Base-by-base conservation (phyloP, 2,329 filamentous ascomycete species). In the Verticillium nubilum region DNA sequence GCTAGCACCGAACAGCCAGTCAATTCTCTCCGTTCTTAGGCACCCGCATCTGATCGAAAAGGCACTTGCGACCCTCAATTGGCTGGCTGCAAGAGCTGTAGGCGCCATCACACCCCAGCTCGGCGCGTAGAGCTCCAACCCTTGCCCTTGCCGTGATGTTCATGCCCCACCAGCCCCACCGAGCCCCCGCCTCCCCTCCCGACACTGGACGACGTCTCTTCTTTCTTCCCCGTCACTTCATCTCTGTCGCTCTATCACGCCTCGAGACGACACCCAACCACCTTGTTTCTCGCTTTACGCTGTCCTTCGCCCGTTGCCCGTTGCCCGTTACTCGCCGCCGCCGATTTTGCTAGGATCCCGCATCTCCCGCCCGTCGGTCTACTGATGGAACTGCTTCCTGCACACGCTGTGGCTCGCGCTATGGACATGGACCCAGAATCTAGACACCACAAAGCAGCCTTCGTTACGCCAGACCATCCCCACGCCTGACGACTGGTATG, bases 41-140 rank as follows among this genome's bases (percentile, higher is more conserved):
- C 37, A 61, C 62, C 27, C 61, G 61, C 23, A 59, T 59, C 57
- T 57, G 57, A 62, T 52, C 59, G 58, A 56, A 56, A 61, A 64
- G 62, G 62, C 61, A 64, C 62, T 58, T 64, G 61, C 62, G 62
- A 61, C 61, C 63, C 61, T 53, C 55, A 52, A 64, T 64, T 64
- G 62, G 62, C 61, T 58, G 61, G 56, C 63, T 64, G 62, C 62
- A 64, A 61, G 62, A 60, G 61, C 61, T 56, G 52, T 64, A 64
- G 61, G 62, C 62, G 62, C 62, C 62, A 59, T 63, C 62, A 64
- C 62, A 52, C 61, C 62, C 58, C 63, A 47, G 55, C 62, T 64
- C 61, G 62, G 62, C 62, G 62, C 62, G 62, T 64, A 64, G 58
- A 59, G 57, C 55, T 62, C 60, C 61, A 55, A 63, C 60, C 62